Conservation (phyloP, 192 early-diverging fungal species). For the Mortierella antarctica region DNA sequence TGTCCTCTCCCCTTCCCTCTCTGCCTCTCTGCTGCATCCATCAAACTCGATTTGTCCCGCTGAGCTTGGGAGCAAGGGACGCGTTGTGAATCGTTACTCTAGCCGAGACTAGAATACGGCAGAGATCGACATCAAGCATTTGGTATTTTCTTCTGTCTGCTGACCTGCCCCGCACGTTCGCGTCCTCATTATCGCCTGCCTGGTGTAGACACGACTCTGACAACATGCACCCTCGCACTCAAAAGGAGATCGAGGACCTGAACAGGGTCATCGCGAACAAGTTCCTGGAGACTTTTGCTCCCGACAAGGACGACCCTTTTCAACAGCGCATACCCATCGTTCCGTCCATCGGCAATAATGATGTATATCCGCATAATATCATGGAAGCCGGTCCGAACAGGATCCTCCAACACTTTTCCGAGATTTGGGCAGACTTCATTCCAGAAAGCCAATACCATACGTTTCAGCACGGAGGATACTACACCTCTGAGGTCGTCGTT, state of each 20-base stretch:
- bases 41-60: not conserved
- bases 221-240: slow-evolving; percentile 66
- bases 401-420: slow-evolving; percentile 59
- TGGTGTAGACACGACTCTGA: slow-evolving; percentile 74
- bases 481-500: slow-evolving; percentile 64
- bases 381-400: slow-evolving; percentile 61
- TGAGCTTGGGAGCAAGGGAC: no score
- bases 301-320: slow-evolving; percentile 26
- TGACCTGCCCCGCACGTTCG: not conserved
- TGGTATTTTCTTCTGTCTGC: not conserved
- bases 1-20: not conserved
- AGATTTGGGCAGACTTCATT: slow-evolving; percentile 70
- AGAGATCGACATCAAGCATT: not conserved
- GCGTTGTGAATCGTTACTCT: no score
- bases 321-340: slow-evolving; percentile 60
- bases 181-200: not conserved
- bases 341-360: slow-evolving; percentile 73
- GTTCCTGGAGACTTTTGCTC: slow-evolving; percentile 61
- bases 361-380: slow-evolving; percentile 78
- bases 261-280: slow-evolving; percentile 60
- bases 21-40: not conserved
- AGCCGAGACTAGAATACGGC: not conserved
- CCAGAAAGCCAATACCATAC: slow-evolving; percentile 67
- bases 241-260: slow-evolving; percentile 68
- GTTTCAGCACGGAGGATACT: slow-evolving; percentile 78